Conservation (phyloP, 306 rosid genomes). For the Arachis hypogaea region DNA sequence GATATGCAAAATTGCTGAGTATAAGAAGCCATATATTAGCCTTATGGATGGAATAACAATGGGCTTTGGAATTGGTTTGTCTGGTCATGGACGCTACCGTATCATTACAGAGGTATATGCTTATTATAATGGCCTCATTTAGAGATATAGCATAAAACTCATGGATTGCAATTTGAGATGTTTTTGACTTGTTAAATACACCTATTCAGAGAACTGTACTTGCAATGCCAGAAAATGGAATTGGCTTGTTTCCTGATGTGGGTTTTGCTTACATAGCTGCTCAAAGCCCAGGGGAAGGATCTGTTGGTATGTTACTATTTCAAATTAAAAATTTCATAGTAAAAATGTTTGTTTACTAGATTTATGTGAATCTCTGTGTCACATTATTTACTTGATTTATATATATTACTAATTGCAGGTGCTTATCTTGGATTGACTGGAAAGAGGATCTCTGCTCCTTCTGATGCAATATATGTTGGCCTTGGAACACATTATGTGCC, state of each 20-base stretch:
- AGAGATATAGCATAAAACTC: slow-evolving; percentile 9
- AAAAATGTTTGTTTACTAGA: slow-evolving; percentile 26
- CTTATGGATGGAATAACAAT: slow-evolving; percentile 97
- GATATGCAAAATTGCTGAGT: slow-evolving; percentile 84
- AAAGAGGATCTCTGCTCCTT: slow-evolving; percentile 79
- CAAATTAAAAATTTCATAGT: slow-evolving; percentile 5
- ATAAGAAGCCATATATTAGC: slow-evolving; percentile 89
- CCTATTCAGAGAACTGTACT: slow-evolving; percentile 80
- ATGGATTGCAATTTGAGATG: slow-evolving; percentile 28
- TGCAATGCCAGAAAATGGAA: slow-evolving; percentile 99
- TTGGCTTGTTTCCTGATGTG: slow-evolving; percentile 95
- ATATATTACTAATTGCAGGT: slow-evolving; percentile 55
- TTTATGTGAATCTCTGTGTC: slow-evolving; percentile 27
- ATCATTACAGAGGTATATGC: slow-evolving; percentile 85
- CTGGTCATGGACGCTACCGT: slow-evolving; percentile 92
- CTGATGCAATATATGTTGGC: slow-evolving; percentile 88
- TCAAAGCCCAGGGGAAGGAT: slow-evolving; percentile 94
- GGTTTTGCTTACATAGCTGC: slow-evolving; percentile 96
- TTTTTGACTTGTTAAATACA: slow-evolving; percentile 25
- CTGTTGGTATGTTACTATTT: slow-evolving; percentile 68
- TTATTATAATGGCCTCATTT: slow-evolving; percentile 26
- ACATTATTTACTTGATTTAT: not conserved
- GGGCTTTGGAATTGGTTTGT: slow-evolving; percentile 98
- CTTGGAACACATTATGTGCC: slow-evolving; percentile 95
- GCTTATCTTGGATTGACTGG: slow-evolving; percentile 98